phyloP scores from a whole-genome alignment of 2,329 filamentous ascomycete species.

The Orbilia javanica region DNA sequence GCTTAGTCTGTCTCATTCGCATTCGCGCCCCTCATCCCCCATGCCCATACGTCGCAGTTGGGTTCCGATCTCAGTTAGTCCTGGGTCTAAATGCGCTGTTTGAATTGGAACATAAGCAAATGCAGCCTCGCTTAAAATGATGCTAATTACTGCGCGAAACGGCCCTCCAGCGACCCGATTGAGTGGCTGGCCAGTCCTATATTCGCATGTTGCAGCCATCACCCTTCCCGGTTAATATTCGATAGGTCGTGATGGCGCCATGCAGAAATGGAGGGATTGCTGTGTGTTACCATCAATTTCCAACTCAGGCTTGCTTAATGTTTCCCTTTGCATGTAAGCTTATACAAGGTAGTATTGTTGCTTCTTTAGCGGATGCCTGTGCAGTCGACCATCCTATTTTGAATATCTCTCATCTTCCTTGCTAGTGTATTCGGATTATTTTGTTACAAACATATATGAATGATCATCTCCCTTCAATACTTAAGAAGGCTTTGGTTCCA shows the following conservation, averaged over 20 bases:
- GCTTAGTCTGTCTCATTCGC: slow-evolving; percentile 43
- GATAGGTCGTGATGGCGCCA: slow-evolving; percentile 48
- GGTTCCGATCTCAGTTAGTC: slow-evolving; percentile 47
- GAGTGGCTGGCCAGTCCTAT: slow-evolving; percentile 21
- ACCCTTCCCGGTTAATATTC: slow-evolving; percentile 45
- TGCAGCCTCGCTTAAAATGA: slow-evolving; percentile 51
- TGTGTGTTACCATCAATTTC: slow-evolving; percentile 56
- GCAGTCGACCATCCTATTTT: slow-evolving; percentile 54
- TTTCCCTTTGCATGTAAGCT: slow-evolving; percentile 50
- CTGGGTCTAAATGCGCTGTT: slow-evolving; percentile 27
- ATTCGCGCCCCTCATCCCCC: slow-evolving; percentile 33
- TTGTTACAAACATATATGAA: slow-evolving; percentile 19
- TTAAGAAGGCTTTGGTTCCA: slow-evolving; percentile 43
- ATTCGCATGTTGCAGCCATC: slow-evolving; percentile 32
- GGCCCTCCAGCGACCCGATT: slow-evolving; percentile 32
- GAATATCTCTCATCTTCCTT: slow-evolving; percentile 49
- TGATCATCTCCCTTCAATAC: slow-evolving; percentile 35
- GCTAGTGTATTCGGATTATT: slow-evolving; percentile 55
- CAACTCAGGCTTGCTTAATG: slow-evolving; percentile 39
- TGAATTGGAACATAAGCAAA: slow-evolving; percentile 38
- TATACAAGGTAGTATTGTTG: slow-evolving; percentile 42
- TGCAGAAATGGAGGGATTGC: slow-evolving; percentile 46
- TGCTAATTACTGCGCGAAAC: slow-evolving; percentile 34
- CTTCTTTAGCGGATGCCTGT: slow-evolving; percentile 37
- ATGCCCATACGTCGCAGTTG: slow-evolving; percentile 35